These are phyloP conservation scores for Rhytidhysteron rufulum DNA, from an alignment of 2,329 filamentous ascomycete genomes.

Conservation along the genomic window DNA sequence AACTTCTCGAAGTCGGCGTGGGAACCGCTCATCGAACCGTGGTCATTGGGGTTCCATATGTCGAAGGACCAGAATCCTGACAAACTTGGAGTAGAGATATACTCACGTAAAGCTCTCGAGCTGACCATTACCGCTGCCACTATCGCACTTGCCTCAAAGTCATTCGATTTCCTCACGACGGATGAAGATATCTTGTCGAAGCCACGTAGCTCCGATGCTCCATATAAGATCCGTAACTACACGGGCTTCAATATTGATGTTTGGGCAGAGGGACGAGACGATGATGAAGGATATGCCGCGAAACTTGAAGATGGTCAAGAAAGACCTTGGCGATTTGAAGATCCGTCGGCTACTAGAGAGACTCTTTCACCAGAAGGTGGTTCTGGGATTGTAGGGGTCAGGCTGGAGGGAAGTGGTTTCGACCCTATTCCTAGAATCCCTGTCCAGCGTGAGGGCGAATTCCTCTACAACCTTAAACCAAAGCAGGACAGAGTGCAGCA, in stretches of 20 bases:
- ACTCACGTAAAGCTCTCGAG: slow-evolving; percentile 87
- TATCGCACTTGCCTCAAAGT: slow-evolving; percentile 90
- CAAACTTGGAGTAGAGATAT: slow-evolving; percentile 75
- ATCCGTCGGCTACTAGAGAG: slow-evolving; percentile 94
- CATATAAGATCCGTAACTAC: slow-evolving; percentile 91
- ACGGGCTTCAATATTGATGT: slow-evolving; percentile 88
- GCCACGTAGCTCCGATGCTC: slow-evolving; percentile 83
- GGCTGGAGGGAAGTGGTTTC: slow-evolving; percentile 90
- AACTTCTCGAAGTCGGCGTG: slow-evolving; percentile 99
- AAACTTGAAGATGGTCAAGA: slow-evolving; percentile 87
- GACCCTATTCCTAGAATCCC: slow-evolving; percentile 84
- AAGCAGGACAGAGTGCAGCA: slow-evolving; percentile 82
- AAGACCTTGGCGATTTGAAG: slow-evolving; percentile 92
- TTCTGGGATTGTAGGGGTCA: slow-evolving; percentile 73
- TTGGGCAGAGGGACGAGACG: slow-evolving; percentile 67
- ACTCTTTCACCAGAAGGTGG: slow-evolving; percentile 80
- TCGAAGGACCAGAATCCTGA: slow-evolving; percentile 73
- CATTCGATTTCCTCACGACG: slow-evolving; percentile 80
- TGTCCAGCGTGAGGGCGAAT: slow-evolving; percentile 91
- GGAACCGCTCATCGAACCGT: slow-evolving; percentile 95
- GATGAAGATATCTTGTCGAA: slow-evolving; percentile 93
- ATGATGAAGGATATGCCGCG: slow-evolving; percentile 66
- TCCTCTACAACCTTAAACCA: slow-evolving; percentile 82
- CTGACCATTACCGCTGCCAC: slow-evolving; percentile 89
- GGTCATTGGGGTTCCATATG: slow-evolving; percentile 89